Percentiles rank a stretch among this genome's conserved stretches.
These are phyloP conservation scores for Chromera velia DNA, from an alignment of 73 alveolate genomes.

Conservation along the genomic window DNA sequence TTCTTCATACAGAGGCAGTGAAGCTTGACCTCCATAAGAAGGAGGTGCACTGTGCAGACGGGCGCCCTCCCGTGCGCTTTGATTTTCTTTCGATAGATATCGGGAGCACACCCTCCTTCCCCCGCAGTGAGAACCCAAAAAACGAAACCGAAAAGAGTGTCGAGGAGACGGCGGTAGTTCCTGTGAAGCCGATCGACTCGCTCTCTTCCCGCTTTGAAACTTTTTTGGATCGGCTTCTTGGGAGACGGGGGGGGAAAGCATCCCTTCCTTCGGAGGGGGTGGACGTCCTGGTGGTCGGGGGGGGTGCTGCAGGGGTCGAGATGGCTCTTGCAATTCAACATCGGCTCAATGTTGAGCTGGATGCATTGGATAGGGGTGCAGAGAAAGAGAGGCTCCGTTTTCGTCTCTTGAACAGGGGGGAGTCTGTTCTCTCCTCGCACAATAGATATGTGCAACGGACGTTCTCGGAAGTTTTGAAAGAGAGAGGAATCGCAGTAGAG, in stretches of 20 bases:
- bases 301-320: constrained; percentile 37
- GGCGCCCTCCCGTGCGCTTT: constrained; percentile 14
- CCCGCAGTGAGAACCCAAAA: neutral
- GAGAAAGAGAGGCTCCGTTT: too few species aligned
- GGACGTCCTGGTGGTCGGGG: constrained; percentile 28
- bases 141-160: neutral
- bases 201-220: constrained; percentile 18
- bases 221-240: constrained; percentile 6
- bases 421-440: too few species aligned
- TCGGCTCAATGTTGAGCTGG: constrained; percentile 8
- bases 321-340: constrained; percentile 16
- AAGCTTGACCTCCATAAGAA: neutral
- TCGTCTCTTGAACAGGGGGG: too few species aligned
- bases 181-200: constrained; percentile 37
- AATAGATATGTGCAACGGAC: too few species aligned
- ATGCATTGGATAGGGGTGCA: too few species aligned
- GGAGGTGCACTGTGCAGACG: neutral
- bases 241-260: neutral
- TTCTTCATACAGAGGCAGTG: neutral
- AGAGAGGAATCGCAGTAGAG: too few species aligned
- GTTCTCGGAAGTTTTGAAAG: too few species aligned
- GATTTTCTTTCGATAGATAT: constrained; percentile 32
- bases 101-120: constrained; percentile 7
- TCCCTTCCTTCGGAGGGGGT: too few species aligned
- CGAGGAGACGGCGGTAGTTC: neutral